phyloP scores from a whole-genome alignment of 1,284 basidiomycete species.

The Ceratobasidium sp. region DNA sequence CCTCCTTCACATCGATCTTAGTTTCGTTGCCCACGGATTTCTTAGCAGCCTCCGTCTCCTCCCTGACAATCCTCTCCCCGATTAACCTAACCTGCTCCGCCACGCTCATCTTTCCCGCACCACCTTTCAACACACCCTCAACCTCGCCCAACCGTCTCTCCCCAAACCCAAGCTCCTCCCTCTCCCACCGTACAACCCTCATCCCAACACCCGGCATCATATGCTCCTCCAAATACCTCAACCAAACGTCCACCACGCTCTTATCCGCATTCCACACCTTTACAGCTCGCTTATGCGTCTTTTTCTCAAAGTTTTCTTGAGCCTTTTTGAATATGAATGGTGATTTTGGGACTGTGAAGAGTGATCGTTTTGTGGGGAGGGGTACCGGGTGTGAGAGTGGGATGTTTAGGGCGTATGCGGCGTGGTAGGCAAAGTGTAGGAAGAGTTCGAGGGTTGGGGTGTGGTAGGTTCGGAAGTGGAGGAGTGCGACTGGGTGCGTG shows the following conservation, averaged over 20 bases:
- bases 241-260: conserved; percentile 84
- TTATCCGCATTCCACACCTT: conserved; percentile 92
- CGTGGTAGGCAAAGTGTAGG: conserved; percentile 86
- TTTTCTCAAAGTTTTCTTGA: conserved; percentile 95
- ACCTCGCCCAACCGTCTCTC: conserved; percentile 60
- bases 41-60: conserved; percentile 47
- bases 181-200: conserved; percentile 82
- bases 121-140: conserved; percentile 51
- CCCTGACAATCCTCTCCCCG: conserved; percentile 48
- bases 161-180: conserved; percentile 76
- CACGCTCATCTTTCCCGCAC: conserved; percentile 47
- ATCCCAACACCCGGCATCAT: conserved; percentile 89
- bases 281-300: conserved; percentile 85
- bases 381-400: conserved; percentile 77
- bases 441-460: conserved; percentile 79
- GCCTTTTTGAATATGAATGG: conserved; percentile 96
- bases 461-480: conserved; percentile 87
- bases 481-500: conserved; percentile 81
- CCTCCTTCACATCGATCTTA: no score
- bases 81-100: conserved; percentile 45
- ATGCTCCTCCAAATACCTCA: conserved; percentile 84
- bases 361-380: conserved; percentile 81
- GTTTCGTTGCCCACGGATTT: background rate
- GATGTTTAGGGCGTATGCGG: conserved; percentile 86
- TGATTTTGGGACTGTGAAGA: conserved; percentile 89